phyloP scores from a whole-genome alignment of 495 filamentous ascomycete species.

The Tuber melanosporum region DNA sequence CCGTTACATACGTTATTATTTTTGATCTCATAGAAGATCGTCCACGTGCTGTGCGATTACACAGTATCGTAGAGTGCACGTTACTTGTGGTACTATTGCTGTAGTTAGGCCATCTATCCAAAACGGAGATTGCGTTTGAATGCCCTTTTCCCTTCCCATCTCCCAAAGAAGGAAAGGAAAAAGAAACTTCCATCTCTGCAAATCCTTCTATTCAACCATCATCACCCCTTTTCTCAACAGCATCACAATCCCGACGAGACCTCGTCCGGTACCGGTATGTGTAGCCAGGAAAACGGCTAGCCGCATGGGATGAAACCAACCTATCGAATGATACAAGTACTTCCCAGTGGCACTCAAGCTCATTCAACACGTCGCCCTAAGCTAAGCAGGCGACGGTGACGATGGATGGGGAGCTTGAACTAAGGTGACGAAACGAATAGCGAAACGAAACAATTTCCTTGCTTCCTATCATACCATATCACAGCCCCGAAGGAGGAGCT shows the following conservation, averaged over 20 bases:
- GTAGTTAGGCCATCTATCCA: background rate
- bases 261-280: conserved; percentile 37
- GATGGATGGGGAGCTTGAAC: background rate
- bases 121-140: background rate
- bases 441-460: background rate
- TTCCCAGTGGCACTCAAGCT: background rate
- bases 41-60: background rate
- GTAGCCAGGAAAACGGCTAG: conserved; percentile 34
- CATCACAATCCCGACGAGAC: conserved; percentile 20
- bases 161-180: conserved; percentile 30
- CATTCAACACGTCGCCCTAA: background rate
- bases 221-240: conserved; percentile 15
- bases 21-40: background rate
- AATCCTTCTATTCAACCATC: conserved; percentile 8
- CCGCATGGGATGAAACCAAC: conserved; percentile 37
- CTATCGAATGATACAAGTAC: conserved; percentile 12
- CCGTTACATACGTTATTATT: background rate
- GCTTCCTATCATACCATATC: background rate
- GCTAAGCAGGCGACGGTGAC: background rate
- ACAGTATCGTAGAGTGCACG: background rate
- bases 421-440: background rate
- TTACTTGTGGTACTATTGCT: background rate
- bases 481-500: background rate
- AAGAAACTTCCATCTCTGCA: conserved; percentile 37
- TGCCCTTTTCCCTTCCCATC: background rate